Base-by-base conservation (phyloP, 2,329 filamentous ascomycete species). In the Sphaerulina populicola region DNA sequence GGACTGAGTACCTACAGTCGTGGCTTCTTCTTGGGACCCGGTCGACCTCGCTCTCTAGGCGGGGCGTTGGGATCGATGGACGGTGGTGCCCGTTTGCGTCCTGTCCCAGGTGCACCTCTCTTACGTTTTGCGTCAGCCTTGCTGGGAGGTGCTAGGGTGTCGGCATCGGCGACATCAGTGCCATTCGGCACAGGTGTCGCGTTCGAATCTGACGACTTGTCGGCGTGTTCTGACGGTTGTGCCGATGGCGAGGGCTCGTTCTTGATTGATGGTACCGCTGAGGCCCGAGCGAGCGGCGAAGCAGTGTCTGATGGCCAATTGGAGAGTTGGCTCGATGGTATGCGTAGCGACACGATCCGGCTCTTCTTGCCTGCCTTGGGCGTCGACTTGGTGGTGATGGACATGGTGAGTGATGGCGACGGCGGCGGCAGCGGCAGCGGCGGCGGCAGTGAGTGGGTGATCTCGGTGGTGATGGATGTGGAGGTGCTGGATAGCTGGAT, bases 21-120 rank as follows among this genome's bases (percentile, higher is more conserved):
- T 59, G 86, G 83, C 74, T 94, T 95, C 81, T 96, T 95, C 80
- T 96, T 97, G 0, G 91, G 91, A 6, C 91, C 91, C 6, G 93
- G 91, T 74, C 94, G 94, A 66, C 86, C 86, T 66, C 62, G 49
- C 51, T 67, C 64, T 27, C 59, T 56, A 48, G 60, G 59, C 7
- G 62, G 61, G 11, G 59, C 62, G 46, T 64, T 62, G 14, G 64
- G 63, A 57, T 90, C 86, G 63, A 72, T 66, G 35, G 62, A 61
- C 4, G 66, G 63, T 23, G 66, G 63, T 53, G 66, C 64, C 42
- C 64, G 57, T 55, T 66, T 67, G n/a, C 62, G 55, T n/a, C 61
- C 64, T 29, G 50, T 46, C 30, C 48, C 52, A 14, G 57, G 53
- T 38, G 57, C 70, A 63, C 68, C 72, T 71, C 90, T 90, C 74